Evolutionary conservation across 1,284 basidiomycete genomes (phyloP).

Genomic region (Puccinia coronata): DNA sequence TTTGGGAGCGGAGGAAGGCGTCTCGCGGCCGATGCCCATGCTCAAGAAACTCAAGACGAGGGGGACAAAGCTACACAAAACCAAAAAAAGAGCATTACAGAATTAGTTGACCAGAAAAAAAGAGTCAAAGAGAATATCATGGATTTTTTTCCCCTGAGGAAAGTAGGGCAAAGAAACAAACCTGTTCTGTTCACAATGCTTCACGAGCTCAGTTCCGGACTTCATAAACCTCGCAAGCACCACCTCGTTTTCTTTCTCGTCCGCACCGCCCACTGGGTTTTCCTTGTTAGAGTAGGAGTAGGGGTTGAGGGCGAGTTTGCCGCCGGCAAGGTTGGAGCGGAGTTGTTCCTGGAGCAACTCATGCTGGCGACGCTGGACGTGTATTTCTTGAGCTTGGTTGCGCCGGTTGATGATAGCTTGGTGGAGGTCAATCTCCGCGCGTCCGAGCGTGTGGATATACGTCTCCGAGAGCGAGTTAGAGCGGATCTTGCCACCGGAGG

Average conservation of each 20-base stretch:
- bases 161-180: background rate
- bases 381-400: conserved; percentile 25
- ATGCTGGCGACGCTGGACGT: conserved; percentile 25
- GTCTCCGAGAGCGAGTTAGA: conserved; percentile 55
- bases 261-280: background rate
- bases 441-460: conserved; percentile 51
- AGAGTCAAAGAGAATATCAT: too few relatives aligned
- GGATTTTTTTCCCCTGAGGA: too few relatives aligned
- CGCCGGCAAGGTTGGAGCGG: conserved; percentile 23
- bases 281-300: conserved; percentile 38
- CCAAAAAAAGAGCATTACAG: background rate
- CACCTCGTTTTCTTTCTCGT: conserved; percentile 43
- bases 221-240: conserved; percentile 43
- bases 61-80: conserved; percentile 56
- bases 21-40: conserved; percentile 6
- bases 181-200: conserved; percentile 60
- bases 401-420: conserved; percentile 11
- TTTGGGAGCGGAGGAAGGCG: too few relatives aligned
- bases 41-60: conserved; percentile 58
- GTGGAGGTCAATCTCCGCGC: conserved; percentile 29
- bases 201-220: conserved; percentile 58
- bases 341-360: conserved; percentile 25
- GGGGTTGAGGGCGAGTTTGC: conserved; percentile 21
- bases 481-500: conserved; percentile 49
- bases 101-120: too few relatives aligned